phyloP scores from a whole-genome alignment of 352 stramenopile genomes.

The Phytophthora palmivora region DNA sequence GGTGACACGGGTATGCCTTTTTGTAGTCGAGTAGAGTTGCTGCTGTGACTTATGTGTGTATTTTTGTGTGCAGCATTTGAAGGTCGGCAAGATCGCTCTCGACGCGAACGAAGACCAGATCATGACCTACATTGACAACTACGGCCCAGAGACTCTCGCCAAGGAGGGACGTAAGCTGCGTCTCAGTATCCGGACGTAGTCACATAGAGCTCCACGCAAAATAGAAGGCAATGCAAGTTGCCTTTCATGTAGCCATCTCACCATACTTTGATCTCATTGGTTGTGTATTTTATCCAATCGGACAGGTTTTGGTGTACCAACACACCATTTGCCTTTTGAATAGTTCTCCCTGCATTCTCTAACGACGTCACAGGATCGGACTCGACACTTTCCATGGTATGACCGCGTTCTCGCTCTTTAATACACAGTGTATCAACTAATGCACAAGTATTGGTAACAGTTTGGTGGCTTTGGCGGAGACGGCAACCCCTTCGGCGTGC shows the following conservation, averaged over 20 bases:
- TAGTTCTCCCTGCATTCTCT: constrained; percentile 8
- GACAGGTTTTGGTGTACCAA: not conserved
- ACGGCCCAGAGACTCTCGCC: constrained; percentile 58
- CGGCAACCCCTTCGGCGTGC: constrained; percentile 82
- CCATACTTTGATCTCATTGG: constrained; percentile 10
- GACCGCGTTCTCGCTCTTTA: not conserved
- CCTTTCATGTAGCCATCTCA: constrained; percentile 17
- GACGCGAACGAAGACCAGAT: constrained; percentile 66
- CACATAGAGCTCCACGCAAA: not conserved
- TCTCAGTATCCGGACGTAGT: constrained; percentile 53
- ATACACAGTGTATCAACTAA: constrained; percentile 1
- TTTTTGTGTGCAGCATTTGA: constrained; percentile 57
- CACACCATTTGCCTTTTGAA: not conserved
- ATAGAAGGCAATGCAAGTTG: constrained; percentile 11
- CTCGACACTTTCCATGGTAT: constrained; percentile 10
- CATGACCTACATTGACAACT: constrained; percentile 62
- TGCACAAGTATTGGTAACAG: constrained; percentile 26
- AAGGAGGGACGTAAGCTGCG: constrained; percentile 70
- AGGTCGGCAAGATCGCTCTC: constrained; percentile 58
- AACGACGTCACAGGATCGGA: constrained; percentile 23
- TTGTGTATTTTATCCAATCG: constrained; percentile 15
- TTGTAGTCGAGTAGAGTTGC: not conserved
- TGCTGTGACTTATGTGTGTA: constrained; percentile 15
- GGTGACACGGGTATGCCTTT: constrained; percentile 59
- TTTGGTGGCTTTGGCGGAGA: constrained; percentile 79